Evolutionary conservation across 2,329 filamentous ascomycete genomes (phyloP).

Genomic region (Fusarium circinatum): DNA sequence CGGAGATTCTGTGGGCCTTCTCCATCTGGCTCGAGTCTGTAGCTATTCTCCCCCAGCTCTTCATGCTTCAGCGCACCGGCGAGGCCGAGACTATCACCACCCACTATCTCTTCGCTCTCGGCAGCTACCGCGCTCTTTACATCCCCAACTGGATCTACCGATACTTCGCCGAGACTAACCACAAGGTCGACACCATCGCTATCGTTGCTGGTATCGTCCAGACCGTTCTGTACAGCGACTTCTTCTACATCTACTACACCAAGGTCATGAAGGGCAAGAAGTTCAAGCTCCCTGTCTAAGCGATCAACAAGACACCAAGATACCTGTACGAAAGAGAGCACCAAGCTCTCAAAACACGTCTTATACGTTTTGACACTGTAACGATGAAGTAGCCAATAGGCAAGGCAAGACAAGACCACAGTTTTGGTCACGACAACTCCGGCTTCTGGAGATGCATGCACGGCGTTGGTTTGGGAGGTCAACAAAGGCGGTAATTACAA

Average conservation of each 20-base stretch:
- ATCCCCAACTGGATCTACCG: slow-evolving; percentile 99
- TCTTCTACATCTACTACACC: slow-evolving; percentile 99
- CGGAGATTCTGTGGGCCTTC: slow-evolving; percentile 96
- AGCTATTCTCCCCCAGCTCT: slow-evolving; percentile 95
- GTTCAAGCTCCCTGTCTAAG: slow-evolving; percentile 84
- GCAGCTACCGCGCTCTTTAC: slow-evolving; percentile 90
- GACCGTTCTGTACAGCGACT: slow-evolving; percentile 96
- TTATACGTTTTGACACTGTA: slow-evolving; percentile 14
- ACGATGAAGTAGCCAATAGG: slow-evolving; percentile 31
- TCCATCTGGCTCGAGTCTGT: slow-evolving; percentile 98
- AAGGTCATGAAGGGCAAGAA: slow-evolving; percentile 92
- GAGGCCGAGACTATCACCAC: slow-evolving; percentile 99
- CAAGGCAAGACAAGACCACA: slow-evolving; percentile 25
- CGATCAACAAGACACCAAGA: neutral
- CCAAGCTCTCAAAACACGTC: slow-evolving; percentile 13
- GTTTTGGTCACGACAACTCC: slow-evolving; percentile 37
- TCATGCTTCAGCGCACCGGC: slow-evolving; percentile 97
- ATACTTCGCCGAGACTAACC: slow-evolving; percentile 78
- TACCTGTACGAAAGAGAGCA: slow-evolving; percentile 25
- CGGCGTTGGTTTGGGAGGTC: slow-evolving; percentile 46
- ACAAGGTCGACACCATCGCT: slow-evolving; percentile 84
- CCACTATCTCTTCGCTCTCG: slow-evolving; percentile 95
- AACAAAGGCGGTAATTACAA: slow-evolving; percentile 42
- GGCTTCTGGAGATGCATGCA: slow-evolving; percentile 45
- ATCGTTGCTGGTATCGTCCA: slow-evolving; percentile 91